Evolutionary conservation across 768 basidiomycete genomes (phyloP).

Genomic region (Lactarius indigo): DNA sequence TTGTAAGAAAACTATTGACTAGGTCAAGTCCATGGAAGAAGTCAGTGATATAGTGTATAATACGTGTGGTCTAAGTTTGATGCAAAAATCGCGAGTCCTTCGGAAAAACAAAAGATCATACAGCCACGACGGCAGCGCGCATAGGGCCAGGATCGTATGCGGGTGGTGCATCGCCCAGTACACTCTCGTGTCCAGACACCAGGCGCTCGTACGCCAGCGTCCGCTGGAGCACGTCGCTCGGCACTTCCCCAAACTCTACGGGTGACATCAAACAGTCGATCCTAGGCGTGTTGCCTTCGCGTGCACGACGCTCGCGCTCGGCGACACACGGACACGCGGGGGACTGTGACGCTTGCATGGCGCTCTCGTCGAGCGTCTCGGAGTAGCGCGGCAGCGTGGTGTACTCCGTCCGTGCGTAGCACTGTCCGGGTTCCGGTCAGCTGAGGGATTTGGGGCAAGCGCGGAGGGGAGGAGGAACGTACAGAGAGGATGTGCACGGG

Average conservation of each 20-base stretch:
- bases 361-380: conserved; percentile 14
- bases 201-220: conserved; percentile 60
- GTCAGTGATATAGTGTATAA: background rate
- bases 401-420: conserved; percentile 16
- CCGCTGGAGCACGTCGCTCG: conserved; percentile 45
- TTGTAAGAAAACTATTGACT: background rate
- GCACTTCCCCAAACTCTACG: conserved; percentile 20
- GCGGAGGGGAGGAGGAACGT: conserved; percentile 31
- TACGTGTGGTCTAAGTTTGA: background rate
- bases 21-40: background rate
- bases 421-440: background rate
- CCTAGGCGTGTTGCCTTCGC: background rate
- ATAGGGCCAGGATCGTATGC: conserved; percentile 45
- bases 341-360: background rate
- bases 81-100: background rate
- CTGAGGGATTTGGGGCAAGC: background rate
- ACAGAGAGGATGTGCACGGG: conserved; percentile 88
- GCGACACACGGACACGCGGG: conserved; percentile 8
- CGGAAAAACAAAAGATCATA: background rate
- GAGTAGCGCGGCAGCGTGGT: conserved; percentile 14
- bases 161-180: conserved; percentile 82
- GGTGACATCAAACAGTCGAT: background rate
- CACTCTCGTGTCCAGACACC: conserved; percentile 77
- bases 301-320: conserved; percentile 3
- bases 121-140: background rate